Base-by-base conservation (phyloP, 192 early-diverging fungal species). In the Kickxella alabastrina region DNA sequence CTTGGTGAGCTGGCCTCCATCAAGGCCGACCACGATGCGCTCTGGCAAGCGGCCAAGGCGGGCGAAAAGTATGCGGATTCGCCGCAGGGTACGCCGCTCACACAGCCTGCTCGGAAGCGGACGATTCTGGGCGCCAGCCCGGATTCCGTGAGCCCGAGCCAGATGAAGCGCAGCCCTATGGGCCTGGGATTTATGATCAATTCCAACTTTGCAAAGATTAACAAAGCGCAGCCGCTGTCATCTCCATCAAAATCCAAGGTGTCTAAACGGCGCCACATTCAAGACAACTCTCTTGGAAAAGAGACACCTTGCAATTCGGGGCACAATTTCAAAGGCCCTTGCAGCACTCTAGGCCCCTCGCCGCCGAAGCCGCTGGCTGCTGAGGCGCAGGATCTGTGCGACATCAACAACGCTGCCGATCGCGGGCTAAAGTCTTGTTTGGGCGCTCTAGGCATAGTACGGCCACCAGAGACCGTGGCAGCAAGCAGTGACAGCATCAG, bases 171-270 rank as follows among this genome's bases (percentile, higher is more conserved):
- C 35, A 57, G 57, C 0, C 61, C 68, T 13, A 72, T 65, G 68
- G 65, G 68, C 15, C 40, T 72, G 22, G 47, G 52, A 18, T 72
- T 72, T 60, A 47, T 72, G 18, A 57, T 72, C 43, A 72, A 72
- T 40, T 10, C 46, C n/a, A n/a, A n/a, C n/a, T n/a, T n/a, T n/a
- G n/a, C n/a, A n/a, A 57, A 60, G 6, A 10, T 48, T 18, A 37
- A 9, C 42, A 24, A 35, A 14, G 12, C 21, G 10, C 42, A 39
- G n/a, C 23, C 41, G 43, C 53, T 27, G 32, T 21, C 51, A 17
- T 2, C 38, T 4, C 13, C 26, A 2, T 22, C 40, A n/a, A n/a
- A n/a, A n/a, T n/a, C n/a, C n/a, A n/a, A n/a, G n/a, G n/a, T n/a
- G n/a, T n/a, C n/a, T n/a, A 46, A 56, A 14, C 48, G 19, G 37